phyloP scores from a whole-genome alignment of 306 rosid genomes.

The Glycine soja region DNA sequence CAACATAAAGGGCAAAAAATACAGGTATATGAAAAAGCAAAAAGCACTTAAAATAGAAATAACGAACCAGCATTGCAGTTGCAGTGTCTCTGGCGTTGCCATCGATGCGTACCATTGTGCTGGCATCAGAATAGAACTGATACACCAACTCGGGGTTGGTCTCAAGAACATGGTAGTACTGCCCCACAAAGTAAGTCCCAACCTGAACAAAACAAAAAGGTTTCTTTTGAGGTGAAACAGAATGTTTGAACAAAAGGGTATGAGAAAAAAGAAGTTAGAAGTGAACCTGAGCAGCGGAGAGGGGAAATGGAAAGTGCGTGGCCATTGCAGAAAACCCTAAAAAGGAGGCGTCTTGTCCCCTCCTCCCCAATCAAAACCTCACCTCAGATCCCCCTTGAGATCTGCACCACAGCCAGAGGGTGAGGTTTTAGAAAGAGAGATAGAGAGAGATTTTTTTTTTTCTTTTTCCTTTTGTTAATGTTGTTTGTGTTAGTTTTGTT shows the following conservation, averaged over 20 bases:
- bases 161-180: slow-evolving; percentile 85
- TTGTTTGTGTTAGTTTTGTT: slow-evolving; percentile 1
- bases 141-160: slow-evolving; percentile 73
- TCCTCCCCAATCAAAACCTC: slow-evolving; percentile 24
- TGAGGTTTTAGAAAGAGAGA: slow-evolving; percentile 19
- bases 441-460: neutral
- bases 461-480: neutral
- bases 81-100: slow-evolving; percentile 72
- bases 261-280: neutral
- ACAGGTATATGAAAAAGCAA: neutral
- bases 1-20: neutral
- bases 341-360: neutral
- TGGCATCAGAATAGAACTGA: slow-evolving; percentile 85
- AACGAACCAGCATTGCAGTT: slow-evolving; percentile 71
- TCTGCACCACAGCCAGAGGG: slow-evolving; percentile 26
- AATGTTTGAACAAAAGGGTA: neutral
- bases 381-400: slow-evolving; percentile 31
- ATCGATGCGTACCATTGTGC: slow-evolving; percentile 80
- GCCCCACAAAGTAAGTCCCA: slow-evolving; percentile 90
- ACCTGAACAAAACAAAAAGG: slow-evolving; percentile 52
- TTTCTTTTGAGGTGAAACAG: neutral
- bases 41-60: neutral
- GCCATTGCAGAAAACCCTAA: slow-evolving; percentile 60
- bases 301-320: slow-evolving; percentile 54
- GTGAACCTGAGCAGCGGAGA: slow-evolving; percentile 22